Evolutionary conservation across 225 moss, liverwort and hornwort genomes (phyloP), one percentile per base, ranked within the genome.

Genomic region (Antitrichia curtipendula): DNA sequence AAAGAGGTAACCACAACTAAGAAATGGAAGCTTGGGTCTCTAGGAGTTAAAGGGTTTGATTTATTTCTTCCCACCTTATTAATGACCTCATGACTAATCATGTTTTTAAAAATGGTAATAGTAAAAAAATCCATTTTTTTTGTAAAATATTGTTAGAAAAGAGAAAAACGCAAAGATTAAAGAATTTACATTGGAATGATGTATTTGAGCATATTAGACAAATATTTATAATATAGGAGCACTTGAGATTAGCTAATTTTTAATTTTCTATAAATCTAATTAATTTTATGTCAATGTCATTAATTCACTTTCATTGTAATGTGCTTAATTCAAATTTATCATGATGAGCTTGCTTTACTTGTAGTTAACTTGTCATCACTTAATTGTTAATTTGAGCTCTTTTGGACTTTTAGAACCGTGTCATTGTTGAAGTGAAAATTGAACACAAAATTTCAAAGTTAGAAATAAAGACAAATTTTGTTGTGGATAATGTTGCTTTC

Each of bases 221-320:
- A n/a, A n/a, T n/a, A n/a, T n/a, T n/a, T n/a, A n/a, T n/a, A n/a
- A n/a, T n/a, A 20, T 12, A 22, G 10, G 12, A 68, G 7, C 0
- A 66, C 7, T 66, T 38, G 66, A 38, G 22, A 68, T 36, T 65
- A 38, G 12, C 12, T 36, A 5, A 36, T 64, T 62, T n/a, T 3
- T 38, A 38, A 38, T 22, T 68, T 68, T 13, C 22, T 20, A 38
- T 4, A 38, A 38, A n/a, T 66, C 12, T 21, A 9, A 66, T n/a
- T 7, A 38, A 0, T 4, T 38, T 12, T 12, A 68, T 7, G 2
- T 38, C 22, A 22, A n/a, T n/a, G 21, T 21, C 4, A 1, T 36
- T 36, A 10, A 36, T 36, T 36, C 20, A 36, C 11, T 20, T 65
- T 65, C n/a, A 20, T 21, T 65, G 11, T 10, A 65, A 65, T 20